These are phyloP conservation scores for Quercus aquifolioides DNA, from an alignment of 306 rosid genomes.

Conservation along the genomic window DNA sequence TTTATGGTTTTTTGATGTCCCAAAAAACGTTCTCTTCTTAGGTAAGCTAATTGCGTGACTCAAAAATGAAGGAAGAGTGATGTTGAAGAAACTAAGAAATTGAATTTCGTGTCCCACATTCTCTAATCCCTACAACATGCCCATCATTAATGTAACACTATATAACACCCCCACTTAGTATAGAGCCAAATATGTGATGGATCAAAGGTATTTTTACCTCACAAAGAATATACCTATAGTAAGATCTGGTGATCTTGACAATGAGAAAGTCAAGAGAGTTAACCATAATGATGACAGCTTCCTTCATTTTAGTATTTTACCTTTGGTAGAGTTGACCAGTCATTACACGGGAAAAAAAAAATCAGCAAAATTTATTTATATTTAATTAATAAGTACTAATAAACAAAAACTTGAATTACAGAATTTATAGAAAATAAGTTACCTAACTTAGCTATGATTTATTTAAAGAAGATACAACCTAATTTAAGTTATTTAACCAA, in stretches of 20 bases:
- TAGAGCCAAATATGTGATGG: neutral
- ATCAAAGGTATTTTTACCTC: neutral
- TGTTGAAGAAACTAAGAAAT: neutral
- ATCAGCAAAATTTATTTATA: no score
- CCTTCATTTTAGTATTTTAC: no score
- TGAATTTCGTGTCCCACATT: neutral
- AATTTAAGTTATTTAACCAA: no score
- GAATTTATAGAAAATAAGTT: no score
- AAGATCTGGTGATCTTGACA: neutral
- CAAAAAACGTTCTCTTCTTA: neutral
- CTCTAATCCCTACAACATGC: constrained; percentile 28
- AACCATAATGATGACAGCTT: neutral
- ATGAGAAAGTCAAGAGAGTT: neutral
- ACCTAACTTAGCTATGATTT: no score
- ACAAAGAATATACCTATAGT: neutral
- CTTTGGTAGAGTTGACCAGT: no score
- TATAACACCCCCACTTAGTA: neutral
- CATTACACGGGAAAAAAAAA: no score
- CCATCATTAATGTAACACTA: constrained; percentile 14
- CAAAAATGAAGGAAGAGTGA: neutral
- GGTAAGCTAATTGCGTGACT: neutral
- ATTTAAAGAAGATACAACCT: no score
- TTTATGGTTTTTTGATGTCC: neutral
- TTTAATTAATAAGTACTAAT: no score
- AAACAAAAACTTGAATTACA: no score